A percentile compares a stretch with the other conserved stretches of the same genome.
Evolutionary conservation across 352 stramenopile species (phyloP).

Genomic region (Globisporangium paddicum): DNA sequence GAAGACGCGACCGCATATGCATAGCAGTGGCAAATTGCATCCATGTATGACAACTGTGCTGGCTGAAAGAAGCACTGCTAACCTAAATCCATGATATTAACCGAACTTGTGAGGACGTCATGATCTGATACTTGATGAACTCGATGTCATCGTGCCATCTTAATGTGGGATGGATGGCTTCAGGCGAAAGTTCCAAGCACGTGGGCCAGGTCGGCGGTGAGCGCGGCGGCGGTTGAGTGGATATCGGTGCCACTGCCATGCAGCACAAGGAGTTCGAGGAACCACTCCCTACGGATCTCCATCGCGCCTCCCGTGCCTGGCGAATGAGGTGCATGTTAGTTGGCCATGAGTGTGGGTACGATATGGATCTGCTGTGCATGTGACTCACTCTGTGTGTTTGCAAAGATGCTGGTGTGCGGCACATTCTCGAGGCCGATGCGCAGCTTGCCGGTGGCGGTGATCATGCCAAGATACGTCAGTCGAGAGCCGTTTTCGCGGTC

Average conservation of each 20-base stretch:
- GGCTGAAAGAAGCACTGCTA: no score
- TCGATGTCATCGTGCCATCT: no score
- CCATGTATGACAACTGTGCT: no score
- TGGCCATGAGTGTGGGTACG: not conserved
- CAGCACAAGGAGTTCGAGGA: conserved; percentile 48
- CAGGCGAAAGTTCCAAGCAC: conserved; percentile 6
- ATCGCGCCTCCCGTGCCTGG: conserved; percentile 57
- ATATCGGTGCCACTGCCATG: conserved; percentile 56
- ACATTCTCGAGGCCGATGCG: conserved; percentile 31
- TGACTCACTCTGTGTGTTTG: conserved; percentile 21
- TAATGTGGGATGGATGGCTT: no score
- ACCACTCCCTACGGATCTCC: conserved; percentile 52
- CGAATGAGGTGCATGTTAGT: no score
- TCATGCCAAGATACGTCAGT: conserved; percentile 56
- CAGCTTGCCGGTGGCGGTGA: conserved; percentile 33
- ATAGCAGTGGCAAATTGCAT: no score
- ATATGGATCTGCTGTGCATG: not conserved
- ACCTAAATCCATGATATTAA: no score
- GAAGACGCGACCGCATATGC: no score
- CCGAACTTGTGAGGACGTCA: no score
- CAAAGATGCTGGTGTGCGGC: conserved; percentile 26
- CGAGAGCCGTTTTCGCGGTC: conserved; percentile 13
- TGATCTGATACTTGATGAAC: no score
- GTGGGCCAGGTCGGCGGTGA: conserved; percentile 40
- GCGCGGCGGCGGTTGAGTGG: conserved; percentile 50